A percentile compares a stretch with the other conserved stretches of the same genome.
phyloP scores from a whole-genome alignment of 2,329 filamentous ascomycete genomes.

The Ascochyta koolunga region DNA sequence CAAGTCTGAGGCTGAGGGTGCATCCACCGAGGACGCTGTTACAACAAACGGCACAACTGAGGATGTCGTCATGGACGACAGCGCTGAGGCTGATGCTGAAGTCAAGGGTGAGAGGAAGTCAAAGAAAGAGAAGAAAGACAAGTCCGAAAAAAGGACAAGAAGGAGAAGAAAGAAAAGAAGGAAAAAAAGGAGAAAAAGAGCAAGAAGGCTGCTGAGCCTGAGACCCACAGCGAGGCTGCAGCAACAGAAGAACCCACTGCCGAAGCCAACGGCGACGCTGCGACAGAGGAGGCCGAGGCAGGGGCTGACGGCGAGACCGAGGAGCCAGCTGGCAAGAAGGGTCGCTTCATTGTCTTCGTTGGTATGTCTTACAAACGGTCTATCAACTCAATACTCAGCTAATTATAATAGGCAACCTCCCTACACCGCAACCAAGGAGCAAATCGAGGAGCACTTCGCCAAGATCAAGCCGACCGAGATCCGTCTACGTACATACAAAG shows the following conservation, averaged over 20 bases:
- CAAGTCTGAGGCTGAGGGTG: conserved; percentile 20
- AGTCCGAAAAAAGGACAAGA: conserved; percentile 18
- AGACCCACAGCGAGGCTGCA: conserved; percentile 20
- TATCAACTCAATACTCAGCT: conserved; percentile 3
- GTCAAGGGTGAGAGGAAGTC: conserved; percentile 32
- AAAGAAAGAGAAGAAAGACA: conserved; percentile 36
- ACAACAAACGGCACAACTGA: conserved; percentile 17
- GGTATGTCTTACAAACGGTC: conserved; percentile 52
- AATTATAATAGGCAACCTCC: conserved; percentile 73
- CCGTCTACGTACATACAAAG: conserved; percentile 57
- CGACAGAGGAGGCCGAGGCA: conserved; percentile 22
- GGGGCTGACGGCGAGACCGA: conserved; percentile 25
- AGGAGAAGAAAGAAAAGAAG: conserved; percentile 24
- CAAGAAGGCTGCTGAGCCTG: conserved; percentile 21
- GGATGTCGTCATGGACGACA: conserved; percentile 16
- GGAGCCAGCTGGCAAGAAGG: conserved; percentile 47
- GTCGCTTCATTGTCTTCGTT: conserved; percentile 79
- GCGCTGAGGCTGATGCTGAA: conserved; percentile 19
- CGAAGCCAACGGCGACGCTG: conserved; percentile 23
- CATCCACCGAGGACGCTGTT: conserved; percentile 13
- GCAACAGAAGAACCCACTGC: conserved; percentile 19
- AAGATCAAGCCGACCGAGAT: conserved; percentile 73
- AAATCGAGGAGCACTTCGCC: conserved; percentile 77
- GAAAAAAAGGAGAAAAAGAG: conserved; percentile 34
- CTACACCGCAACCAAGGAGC: conserved; percentile 74